Evolutionary conservation across 2,329 filamentous ascomycete species (phyloP).

Genomic region (Cryphonectria nitschkei): DNA sequence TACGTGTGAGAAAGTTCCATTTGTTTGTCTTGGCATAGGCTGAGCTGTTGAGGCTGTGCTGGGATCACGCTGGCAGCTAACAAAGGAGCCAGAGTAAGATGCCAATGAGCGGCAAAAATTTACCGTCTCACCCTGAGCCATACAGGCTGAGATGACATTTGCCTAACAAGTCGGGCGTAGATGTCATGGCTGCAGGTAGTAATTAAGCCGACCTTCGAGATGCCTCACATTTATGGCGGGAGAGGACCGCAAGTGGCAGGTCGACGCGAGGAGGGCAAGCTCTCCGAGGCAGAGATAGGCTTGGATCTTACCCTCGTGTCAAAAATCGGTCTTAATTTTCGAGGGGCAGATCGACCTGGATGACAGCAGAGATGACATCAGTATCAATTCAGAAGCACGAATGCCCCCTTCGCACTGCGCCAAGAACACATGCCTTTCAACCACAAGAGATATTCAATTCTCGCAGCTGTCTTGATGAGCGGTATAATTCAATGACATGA

Average conservation of each 20-base stretch:
- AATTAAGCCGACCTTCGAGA: slow-evolving; percentile 13
- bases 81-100: not conserved
- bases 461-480: not conserved
- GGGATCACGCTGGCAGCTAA: slow-evolving; percentile 22
- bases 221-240: slow-evolving; percentile 2
- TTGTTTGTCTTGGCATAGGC: slow-evolving; percentile 18
- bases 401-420: not conserved
- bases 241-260: not conserved
- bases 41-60: slow-evolving; percentile 23
- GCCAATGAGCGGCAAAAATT: not conserved
- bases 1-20: not conserved
- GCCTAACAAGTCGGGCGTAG: slow-evolving; percentile 18
- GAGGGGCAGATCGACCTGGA: not conserved
- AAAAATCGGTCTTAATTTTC: not conserved
- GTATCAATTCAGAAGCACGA: not conserved
- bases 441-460: not conserved
- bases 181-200: slow-evolving; percentile 14
- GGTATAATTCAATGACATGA: not conserved
- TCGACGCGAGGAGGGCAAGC: not conserved
- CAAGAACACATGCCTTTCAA: not conserved
- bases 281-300: not conserved
- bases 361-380: not conserved
- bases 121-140: not conserved
- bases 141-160: not conserved
- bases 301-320: not conserved